These are phyloP conservation scores for Deinandra increscens DNA, from an alignment of 129 eudicot genomes.

Conservation along the genomic window DNA sequence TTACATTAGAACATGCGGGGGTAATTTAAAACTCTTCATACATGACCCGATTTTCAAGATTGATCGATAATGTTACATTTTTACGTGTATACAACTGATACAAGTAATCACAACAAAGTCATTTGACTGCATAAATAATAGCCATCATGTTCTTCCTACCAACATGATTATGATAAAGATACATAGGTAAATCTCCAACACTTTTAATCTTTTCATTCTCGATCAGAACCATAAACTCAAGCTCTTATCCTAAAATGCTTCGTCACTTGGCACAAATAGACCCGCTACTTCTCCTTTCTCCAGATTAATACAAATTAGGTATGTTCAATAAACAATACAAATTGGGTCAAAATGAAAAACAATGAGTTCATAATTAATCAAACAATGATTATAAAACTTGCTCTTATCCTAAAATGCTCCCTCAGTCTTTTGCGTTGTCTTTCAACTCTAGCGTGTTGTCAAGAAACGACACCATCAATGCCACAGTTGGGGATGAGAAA, in stretches of 20 bases:
- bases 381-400: too few relatives aligned
- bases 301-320: neutral
- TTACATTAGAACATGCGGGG: too few relatives aligned
- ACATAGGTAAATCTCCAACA: constrained; percentile 6
- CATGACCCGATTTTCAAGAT: constrained; percentile 10
- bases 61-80: neutral
- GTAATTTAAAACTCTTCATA: constrained; percentile 17
- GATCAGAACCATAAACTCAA: constrained; percentile 2
- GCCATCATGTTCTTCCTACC: constrained; percentile 14
- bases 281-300: neutral
- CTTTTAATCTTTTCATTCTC: constrained; percentile 3
- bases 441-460: constrained; percentile 94
- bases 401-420: too few relatives aligned
- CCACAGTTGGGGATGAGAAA: constrained; percentile 89
- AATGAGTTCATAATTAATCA: constrained; percentile 5
- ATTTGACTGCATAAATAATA: neutral
- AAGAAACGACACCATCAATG: constrained; percentile 72
- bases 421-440: constrained; percentile 91
- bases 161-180: neutral
- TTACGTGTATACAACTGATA: neutral
- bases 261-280: constrained; percentile 7
- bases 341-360: constrained; percentile 27
- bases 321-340: neutral
- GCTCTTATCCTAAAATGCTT: neutral
- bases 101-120: neutral